phyloP scores from a whole-genome alignment of 2,329 filamentous ascomycete species.

The Thermoascus crustaceus region DNA sequence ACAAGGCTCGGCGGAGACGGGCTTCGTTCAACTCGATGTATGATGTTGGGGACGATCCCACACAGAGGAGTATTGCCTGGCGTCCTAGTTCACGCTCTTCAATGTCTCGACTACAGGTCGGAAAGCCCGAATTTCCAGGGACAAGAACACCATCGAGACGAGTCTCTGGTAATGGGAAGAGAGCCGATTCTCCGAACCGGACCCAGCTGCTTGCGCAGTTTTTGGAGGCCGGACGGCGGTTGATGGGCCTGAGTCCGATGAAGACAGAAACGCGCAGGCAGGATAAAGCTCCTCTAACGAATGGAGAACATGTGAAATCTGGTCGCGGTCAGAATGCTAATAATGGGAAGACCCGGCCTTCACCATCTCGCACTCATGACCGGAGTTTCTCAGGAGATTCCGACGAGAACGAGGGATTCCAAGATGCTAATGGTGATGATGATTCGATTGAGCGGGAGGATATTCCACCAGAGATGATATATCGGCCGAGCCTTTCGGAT shows the following conservation, averaged over 20 bases:
- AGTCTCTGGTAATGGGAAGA: constrained; percentile 6
- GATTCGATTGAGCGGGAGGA: constrained; percentile 19
- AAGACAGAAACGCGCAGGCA: constrained; percentile 12
- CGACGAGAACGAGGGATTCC: constrained; percentile 13
- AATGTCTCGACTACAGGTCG: constrained; percentile 33
- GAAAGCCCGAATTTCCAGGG: constrained; percentile 27
- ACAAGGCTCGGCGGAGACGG: constrained; percentile 33
- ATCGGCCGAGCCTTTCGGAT: constrained; percentile 43
- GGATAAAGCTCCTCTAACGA: constrained; percentile 12
- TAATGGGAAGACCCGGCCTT: constrained; percentile 18
- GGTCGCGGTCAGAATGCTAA: constrained; percentile 24
- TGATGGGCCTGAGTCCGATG: constrained; percentile 25
- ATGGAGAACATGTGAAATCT: constrained; percentile 20
- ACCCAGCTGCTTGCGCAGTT: constrained; percentile 32
- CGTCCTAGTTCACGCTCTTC: constrained; percentile 37
- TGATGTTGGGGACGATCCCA: constrained; percentile 46
- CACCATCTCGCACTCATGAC: constrained; percentile 7
- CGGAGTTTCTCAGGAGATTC: constrained; percentile 15
- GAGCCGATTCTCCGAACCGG: constrained; percentile 21
- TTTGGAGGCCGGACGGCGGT: constrained; percentile 29
- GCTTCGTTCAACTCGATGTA: constrained; percentile 48
- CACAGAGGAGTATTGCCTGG: constrained; percentile 31
- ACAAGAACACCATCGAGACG: constrained; percentile 13
- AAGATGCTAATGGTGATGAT: constrained; percentile 13
- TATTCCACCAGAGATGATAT: constrained; percentile 33